These are phyloP conservation scores for Pseudonitzschia pungens DNA, from an alignment of 108 stramenopile species.

Conservation along the genomic window DNA sequence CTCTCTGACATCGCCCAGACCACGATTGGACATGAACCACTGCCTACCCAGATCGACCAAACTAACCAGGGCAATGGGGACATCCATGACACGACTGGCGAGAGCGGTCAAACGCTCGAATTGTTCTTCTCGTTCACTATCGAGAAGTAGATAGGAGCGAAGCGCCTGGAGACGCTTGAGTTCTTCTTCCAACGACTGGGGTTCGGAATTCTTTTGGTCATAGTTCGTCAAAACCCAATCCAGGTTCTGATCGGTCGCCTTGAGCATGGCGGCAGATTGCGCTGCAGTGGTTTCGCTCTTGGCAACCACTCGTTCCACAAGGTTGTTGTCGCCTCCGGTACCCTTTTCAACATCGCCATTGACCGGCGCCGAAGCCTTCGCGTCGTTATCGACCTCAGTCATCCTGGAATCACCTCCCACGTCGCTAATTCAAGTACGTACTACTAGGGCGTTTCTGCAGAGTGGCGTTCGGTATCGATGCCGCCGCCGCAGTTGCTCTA, in stretches of 20 bases:
- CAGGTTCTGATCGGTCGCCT: slow-evolving; percentile 1
- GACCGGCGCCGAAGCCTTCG: no score
- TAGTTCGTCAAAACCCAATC: slow-evolving; percentile 37
- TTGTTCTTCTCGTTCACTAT: slow-evolving; percentile 59
- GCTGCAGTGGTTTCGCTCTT: not conserved
- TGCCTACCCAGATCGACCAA: slow-evolving; percentile 74
- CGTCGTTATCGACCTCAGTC: not conserved
- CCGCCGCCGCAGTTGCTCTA: no score
- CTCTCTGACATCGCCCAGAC: slow-evolving; percentile 69
- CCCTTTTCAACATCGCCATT: not conserved
- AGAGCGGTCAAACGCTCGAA: slow-evolving; percentile 41
- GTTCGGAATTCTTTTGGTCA: slow-evolving; percentile 30
- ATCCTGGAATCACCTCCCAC: not conserved
- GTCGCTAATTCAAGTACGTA: not conserved
- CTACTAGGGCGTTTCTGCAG: not conserved
- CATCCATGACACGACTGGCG: slow-evolving; percentile 53
- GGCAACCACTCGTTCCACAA: slow-evolving; percentile 6
- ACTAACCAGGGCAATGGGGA: slow-evolving; percentile 68
- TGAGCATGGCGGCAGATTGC: not conserved
- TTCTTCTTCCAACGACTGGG: slow-evolving; percentile 55
- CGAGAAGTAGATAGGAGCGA: slow-evolving; percentile 66
- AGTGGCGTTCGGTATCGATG: no score
- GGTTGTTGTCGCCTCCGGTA: not conserved
- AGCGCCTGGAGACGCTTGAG: slow-evolving; percentile 56
- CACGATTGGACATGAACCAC: slow-evolving; percentile 80